Evolutionary conservation across 1,284 basidiomycete species (phyloP), one percentile per base, ranked within the genome.

Genomic region (Neolentinus lepideus): DNA sequence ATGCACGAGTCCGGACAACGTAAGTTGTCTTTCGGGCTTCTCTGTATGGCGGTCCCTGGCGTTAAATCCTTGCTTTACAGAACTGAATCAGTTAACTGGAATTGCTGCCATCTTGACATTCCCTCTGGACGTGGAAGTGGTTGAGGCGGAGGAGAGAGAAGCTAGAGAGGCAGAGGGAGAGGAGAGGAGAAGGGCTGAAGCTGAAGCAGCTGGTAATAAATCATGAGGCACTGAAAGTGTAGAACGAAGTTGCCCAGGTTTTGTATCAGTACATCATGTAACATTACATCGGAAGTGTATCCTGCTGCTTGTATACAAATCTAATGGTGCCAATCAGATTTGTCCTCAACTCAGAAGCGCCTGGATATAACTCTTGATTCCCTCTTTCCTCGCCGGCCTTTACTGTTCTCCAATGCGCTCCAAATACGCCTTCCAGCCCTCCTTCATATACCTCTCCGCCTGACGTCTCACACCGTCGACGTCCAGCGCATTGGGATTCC

Each of bases 1-100:
- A 98, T 99, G 96, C 97, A 99, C 69, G 96, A 99, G 71, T 93
- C 91, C 25, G 97, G 97, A 24, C 92, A 96, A 76, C 92, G 92
- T 94, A 66, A 66, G 89, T n/a, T 75, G 19, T 27, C 43, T 26
- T 33, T 45, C 53, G 38, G 36, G 48, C 24, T 29, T 45, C 43
- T 26, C 38, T 16, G 19, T 45, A 24, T 47, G 19, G n/a, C 26
- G 54, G 33, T 31, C 43, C 54, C 25, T 16, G 27, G 9, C 25
- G 22, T 6, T 38, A 45, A 27, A 47, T 31, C 50, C 36, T 26
- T 26, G 12, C 31, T 50, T 43, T 29, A 43, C 68, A 95, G 94
- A 99, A 70, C 77, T 99, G 26, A 98, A 98, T 69, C 88, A 95
- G 61, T 70, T 99, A 51, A 95, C 94, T 3, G 97, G 97, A 1